Evolutionary conservation across 305 asterid species (phyloP).

Genomic region (Fraxinus ornus): DNA sequence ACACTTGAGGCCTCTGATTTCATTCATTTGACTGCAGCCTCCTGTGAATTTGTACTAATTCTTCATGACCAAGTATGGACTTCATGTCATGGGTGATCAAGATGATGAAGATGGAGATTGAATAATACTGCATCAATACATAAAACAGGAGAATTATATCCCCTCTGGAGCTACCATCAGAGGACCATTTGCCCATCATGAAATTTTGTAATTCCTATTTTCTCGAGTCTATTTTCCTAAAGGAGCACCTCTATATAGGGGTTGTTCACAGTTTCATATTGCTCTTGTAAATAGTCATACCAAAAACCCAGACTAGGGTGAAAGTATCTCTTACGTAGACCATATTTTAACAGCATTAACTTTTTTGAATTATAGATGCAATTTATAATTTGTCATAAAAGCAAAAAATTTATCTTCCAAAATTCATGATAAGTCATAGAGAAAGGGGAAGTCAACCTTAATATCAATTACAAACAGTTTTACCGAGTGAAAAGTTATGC

Average conservation of each 20-base stretch:
- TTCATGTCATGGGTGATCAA: slow-evolving; percentile 10
- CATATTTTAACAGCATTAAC: slow-evolving; percentile 6
- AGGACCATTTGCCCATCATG: neutral
- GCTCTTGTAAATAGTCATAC: slow-evolving; percentile 6
- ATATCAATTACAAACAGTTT: slow-evolving; percentile 4
- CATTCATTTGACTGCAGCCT: slow-evolving; percentile 41
- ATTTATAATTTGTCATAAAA: neutral
- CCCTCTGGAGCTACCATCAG: slow-evolving; percentile 14
- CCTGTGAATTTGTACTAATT: slow-evolving; percentile 46
- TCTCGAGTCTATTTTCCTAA: slow-evolving; percentile 16
- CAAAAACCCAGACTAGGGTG: slow-evolving; percentile 9
- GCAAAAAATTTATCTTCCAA: neutral
- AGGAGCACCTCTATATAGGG: slow-evolving; percentile 12
- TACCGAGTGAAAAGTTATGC: slow-evolving; percentile 18
- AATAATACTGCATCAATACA: slow-evolving; percentile 5
- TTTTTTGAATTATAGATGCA: neutral
- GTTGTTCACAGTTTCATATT: neutral
- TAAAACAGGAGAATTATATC: neutral
- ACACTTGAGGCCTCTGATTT: slow-evolving; percentile 29
- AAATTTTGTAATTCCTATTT: slow-evolving; percentile 10
- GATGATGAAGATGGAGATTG: slow-evolving; percentile 9
- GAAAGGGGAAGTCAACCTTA: slow-evolving; percentile 9
- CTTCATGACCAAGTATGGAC: slow-evolving; percentile 22
- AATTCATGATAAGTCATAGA: neutral
- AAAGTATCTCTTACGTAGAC: slow-evolving; percentile 13